phyloP scores from a whole-genome alignment of 495 filamentous ascomycete genomes.

The Podospora pseudocomata region DNA sequence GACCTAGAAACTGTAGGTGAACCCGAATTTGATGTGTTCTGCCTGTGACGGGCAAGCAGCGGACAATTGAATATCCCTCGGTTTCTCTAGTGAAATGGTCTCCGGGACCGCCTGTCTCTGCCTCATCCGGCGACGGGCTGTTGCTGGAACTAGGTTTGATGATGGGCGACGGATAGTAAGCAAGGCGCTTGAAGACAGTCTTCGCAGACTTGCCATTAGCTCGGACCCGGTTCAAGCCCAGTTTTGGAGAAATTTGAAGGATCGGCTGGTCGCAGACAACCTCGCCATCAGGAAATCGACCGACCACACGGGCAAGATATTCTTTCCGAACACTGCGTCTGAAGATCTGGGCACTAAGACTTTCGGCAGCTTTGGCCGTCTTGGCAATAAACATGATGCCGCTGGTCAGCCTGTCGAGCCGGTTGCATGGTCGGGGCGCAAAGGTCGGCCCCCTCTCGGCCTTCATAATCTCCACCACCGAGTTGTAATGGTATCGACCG shows the following conservation, averaged over 20 bases:
- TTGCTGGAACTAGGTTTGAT: not conserved
- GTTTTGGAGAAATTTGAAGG: slow-evolving; percentile 87
- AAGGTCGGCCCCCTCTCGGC: slow-evolving; percentile 66
- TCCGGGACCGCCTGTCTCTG: not conserved
- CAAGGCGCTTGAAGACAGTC: slow-evolving; percentile 84
- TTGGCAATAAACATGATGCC: slow-evolving; percentile 98
- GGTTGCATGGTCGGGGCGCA: slow-evolving; percentile 79
- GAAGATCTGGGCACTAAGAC: slow-evolving; percentile 66
- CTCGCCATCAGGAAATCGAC: slow-evolving; percentile 80
- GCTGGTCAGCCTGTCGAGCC: slow-evolving; percentile 89
- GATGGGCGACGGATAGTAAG: slow-evolving; percentile 67
- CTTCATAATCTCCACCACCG: slow-evolving; percentile 87
- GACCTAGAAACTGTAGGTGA: slow-evolving; percentile 88
- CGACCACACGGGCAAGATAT: slow-evolving; percentile 87
- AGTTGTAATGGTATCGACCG: slow-evolving; percentile 92
- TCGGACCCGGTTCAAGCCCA: slow-evolving; percentile 87
- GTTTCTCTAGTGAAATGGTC: slow-evolving; percentile 23
- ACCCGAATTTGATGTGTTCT: slow-evolving; percentile 94
- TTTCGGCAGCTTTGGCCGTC: slow-evolving; percentile 70
- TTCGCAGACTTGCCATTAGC: slow-evolving; percentile 86
- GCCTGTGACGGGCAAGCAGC: slow-evolving; percentile 88
- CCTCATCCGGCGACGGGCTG: not conserved
- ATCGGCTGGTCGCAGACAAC: slow-evolving; percentile 91
- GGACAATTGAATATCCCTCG: slow-evolving; percentile 87
- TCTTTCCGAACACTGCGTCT: slow-evolving; percentile 82